Conservation (phyloP, 257 asterid genomes). For the Fraxinus cuspidata region DNA sequence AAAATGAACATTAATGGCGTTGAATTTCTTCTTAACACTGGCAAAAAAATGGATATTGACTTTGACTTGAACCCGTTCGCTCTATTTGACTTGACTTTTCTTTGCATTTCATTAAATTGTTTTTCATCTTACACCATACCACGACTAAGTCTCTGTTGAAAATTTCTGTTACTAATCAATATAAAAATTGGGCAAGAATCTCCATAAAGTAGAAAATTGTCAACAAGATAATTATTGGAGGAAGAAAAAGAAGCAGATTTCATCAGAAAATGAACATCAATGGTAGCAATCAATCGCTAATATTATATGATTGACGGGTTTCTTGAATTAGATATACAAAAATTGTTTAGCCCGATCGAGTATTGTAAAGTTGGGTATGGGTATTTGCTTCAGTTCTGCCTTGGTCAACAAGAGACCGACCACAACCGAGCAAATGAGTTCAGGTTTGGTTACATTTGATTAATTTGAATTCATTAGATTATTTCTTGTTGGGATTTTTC, state of each 20-base stretch:
- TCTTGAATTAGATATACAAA: not conserved
- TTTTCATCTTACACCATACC: not conserved
- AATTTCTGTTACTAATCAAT: not conserved
- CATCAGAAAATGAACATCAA: not conserved
- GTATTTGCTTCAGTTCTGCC: constrained; percentile 40
- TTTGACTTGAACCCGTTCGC: not conserved
- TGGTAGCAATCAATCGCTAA: not conserved
- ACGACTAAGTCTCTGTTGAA: not conserved
- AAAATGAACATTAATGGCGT: not conserved
- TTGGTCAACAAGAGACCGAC: constrained; percentile 35
- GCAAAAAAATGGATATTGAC: not conserved
- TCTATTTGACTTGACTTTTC: not conserved
- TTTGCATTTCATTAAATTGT: not conserved
- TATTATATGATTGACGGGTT: not conserved
- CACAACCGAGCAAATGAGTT: constrained; percentile 30
- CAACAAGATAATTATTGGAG: not conserved
- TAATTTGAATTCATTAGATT: not conserved
- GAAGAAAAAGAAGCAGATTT: not conserved
- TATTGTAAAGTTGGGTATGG: constrained; percentile 25
- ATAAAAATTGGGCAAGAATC: not conserved
- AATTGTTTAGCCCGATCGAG: not conserved
- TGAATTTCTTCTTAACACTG: not conserved
- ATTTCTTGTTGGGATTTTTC: too few species aligned
- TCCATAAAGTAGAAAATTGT: not conserved
- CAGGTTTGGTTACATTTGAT: constrained; percentile 31